Conservation (phyloP, 2,329 filamentous ascomycete genomes). For the Metarhizium rileyi region DNA sequence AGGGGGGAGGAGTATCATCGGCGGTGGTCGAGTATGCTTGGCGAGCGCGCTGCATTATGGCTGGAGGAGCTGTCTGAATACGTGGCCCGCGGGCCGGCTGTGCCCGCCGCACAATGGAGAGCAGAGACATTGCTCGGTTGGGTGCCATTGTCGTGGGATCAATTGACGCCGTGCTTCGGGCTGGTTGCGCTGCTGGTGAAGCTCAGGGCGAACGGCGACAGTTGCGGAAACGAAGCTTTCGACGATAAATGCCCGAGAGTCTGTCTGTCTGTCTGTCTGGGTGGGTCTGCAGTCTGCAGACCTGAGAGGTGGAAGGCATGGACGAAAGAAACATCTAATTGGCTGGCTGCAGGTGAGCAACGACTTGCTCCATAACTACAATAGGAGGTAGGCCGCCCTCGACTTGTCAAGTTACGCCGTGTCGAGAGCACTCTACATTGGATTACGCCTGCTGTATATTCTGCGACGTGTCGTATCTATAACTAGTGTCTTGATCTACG, state of each 20-base stretch:
- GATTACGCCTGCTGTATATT: no score
- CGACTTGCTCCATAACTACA: slow-evolving; percentile 4
- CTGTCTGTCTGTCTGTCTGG: no score
- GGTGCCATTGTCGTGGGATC: slow-evolving; percentile 12
- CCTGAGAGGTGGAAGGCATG: no score
- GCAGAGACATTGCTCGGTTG: slow-evolving; percentile 13
- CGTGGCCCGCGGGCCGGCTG: background rate
- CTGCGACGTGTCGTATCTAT: no score
- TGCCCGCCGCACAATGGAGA: slow-evolving; percentile 15
- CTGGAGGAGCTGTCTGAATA: background rate
- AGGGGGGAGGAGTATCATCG: slow-evolving; percentile 33
- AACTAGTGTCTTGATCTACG: no score
- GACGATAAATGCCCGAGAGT: no score
- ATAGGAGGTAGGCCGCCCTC: no score
- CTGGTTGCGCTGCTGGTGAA: background rate
- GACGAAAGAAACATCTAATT: background rate
- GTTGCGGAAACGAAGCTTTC: background rate
- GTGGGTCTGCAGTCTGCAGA: no score
- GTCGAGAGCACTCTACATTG: no score
- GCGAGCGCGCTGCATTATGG: slow-evolving; percentile 7
- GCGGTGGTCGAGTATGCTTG: slow-evolving; percentile 25
- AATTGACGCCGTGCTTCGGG: background rate
- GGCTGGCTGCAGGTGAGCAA: slow-evolving; percentile 7
- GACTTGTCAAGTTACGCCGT: no score
- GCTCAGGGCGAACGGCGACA: background rate